Evolutionary conservation across 345 rosid species (phyloP).

Genomic region (Capsella bursapastoris): DNA sequence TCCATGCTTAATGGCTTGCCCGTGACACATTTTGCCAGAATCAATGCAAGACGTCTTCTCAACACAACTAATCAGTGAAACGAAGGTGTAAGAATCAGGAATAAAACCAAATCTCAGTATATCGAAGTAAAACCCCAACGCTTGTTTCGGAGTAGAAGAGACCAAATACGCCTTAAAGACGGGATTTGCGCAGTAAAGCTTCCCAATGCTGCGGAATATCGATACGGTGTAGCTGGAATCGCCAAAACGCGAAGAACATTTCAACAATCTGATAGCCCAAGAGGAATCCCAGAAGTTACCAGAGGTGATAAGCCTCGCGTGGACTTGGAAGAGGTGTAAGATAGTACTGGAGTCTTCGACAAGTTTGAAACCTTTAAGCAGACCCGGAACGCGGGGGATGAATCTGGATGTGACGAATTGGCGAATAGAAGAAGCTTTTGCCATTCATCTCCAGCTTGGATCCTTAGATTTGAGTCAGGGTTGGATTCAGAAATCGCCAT

Average conservation of each 20-base stretch:
- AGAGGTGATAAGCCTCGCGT: conserved; percentile 57
- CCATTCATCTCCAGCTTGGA: conserved; percentile 67
- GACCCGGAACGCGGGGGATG: conserved; percentile 32
- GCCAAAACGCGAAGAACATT: conserved; percentile 52
- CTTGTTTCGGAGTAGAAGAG: conserved; percentile 52
- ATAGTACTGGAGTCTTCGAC: conserved; percentile 43
- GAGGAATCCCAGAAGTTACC: conserved; percentile 55
- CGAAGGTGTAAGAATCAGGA: conserved; percentile 69
- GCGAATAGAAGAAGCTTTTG: conserved; percentile 60
- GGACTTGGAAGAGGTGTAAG: conserved; percentile 58
- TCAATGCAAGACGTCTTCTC: conserved; percentile 48
- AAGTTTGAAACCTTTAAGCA: conserved; percentile 42
- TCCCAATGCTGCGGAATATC: conserved; percentile 49
- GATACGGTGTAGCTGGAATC: conserved; percentile 51
- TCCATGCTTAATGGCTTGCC: conserved; percentile 61
- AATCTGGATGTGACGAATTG: conserved; percentile 49
- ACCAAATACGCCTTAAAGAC: conserved; percentile 54
- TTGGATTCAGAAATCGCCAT: conserved; percentile 44
- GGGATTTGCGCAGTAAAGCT: conserved; percentile 53
- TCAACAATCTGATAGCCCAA: conserved; percentile 58
- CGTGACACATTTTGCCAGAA: conserved; percentile 60
- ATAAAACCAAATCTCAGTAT: conserved; percentile 52
- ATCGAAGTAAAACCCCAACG: conserved; percentile 54
- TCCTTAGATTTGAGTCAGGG: conserved; percentile 22
- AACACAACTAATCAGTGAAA: conserved; percentile 57